A percentile compares a stretch with the other conserved stretches of the same genome.
These are phyloP conservation scores for Hanseniaspora nectarophila DNA, from an alignment of 805 yeast species.

Conservation along the genomic window DNA sequence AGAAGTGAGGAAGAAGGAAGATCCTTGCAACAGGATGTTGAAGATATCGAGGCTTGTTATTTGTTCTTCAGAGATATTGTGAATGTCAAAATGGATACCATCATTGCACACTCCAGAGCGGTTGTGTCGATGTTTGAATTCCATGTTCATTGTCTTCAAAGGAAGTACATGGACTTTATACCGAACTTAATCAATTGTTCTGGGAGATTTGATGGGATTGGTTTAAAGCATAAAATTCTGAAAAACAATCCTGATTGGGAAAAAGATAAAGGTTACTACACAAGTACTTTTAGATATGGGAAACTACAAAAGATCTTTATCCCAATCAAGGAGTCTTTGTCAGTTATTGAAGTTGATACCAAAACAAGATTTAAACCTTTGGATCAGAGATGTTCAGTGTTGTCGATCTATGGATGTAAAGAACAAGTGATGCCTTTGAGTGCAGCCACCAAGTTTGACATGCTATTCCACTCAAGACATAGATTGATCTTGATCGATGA, in stretches of 20 bases:
- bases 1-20: constrained; percentile 36
- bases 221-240: constrained; percentile 34
- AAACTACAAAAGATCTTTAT: constrained; percentile 33
- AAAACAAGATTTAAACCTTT: constrained; percentile 30
- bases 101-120: constrained; percentile 76
- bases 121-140: constrained; percentile 62
- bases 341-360: constrained; percentile 41
- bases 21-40: constrained; percentile 48
- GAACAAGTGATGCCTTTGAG: constrained; percentile 56
- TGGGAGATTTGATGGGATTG: constrained; percentile 50
- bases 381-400: constrained; percentile 38
- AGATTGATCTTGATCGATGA: constrained; percentile 43
- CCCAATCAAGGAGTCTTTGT: constrained; percentile 39
- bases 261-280: constrained; percentile 31
- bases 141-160: constrained; percentile 36
- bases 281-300: constrained; percentile 42
- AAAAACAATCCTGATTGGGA: constrained; percentile 31
- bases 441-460: constrained; percentile 51
- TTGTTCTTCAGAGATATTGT: constrained; percentile 24
- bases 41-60: constrained; percentile 47
- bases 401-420: constrained; percentile 58
- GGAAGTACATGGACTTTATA: constrained; percentile 26
- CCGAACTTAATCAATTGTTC: constrained; percentile 63
- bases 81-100: constrained; percentile 34
- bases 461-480: constrained; percentile 44